Percentiles rank a stretch among this genome's conserved stretches.
These are phyloP conservation scores for Phytopythium ostracodes DNA, from an alignment of 352 stramenopile species.

Conservation along the genomic window DNA sequence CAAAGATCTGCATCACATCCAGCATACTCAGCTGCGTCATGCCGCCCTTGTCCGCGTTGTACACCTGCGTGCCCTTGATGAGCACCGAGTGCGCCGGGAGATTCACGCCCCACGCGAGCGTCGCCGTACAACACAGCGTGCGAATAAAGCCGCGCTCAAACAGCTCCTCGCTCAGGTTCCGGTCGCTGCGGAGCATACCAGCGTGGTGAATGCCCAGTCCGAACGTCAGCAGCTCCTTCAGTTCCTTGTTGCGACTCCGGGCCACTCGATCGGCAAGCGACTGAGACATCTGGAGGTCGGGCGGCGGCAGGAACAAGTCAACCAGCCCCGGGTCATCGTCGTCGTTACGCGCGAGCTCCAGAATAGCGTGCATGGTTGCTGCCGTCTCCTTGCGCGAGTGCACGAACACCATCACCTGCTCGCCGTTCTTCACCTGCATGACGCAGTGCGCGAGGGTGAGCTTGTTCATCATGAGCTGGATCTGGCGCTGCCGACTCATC, in stretches of 20 bases:
- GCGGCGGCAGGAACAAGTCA: conserved; percentile 55
- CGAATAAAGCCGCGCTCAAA: conserved; percentile 97
- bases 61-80: conserved; percentile 99
- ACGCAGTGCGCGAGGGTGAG: conserved; percentile 68
- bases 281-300: conserved; percentile 50
- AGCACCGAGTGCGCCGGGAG: conserved; percentile 98
- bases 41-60: conserved; percentile 98
- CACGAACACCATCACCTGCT: conserved; percentile 99
- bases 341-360: conserved; percentile 82
- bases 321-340: conserved; percentile 52
- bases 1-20: conserved; percentile 99
- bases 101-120: conserved; percentile 99
- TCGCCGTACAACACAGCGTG: conserved; percentile 98
- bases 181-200: conserved; percentile 94
- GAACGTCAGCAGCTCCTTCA: conserved; percentile 92
- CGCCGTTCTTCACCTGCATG: conserved; percentile 51
- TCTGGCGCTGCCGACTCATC: conserved; percentile 57
- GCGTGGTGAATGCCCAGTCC: conserved; percentile 98
- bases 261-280: conserved; percentile 68
- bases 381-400: conserved; percentile 98
- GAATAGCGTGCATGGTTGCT: conserved; percentile 91
- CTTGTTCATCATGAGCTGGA: conserved; percentile 87
- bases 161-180: conserved; percentile 96
- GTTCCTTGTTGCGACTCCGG: conserved; percentile 94
- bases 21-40: conserved; percentile 98